Evolutionary conservation across 108 stramenopile species (phyloP), one percentile per base, ranked within the genome.

Genomic region (Skeletonema grethae): DNA sequence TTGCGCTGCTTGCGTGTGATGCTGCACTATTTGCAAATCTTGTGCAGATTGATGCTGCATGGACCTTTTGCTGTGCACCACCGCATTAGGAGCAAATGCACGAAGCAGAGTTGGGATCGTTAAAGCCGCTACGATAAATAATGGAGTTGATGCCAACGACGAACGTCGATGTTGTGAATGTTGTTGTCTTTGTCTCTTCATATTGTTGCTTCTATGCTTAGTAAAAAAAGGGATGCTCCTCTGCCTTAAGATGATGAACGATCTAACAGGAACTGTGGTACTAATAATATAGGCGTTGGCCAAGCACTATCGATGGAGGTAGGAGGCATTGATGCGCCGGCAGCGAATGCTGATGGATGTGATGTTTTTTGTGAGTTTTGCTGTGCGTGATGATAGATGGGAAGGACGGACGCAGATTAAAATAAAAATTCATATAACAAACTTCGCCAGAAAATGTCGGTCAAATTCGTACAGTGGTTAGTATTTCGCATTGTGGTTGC

Each of bases 401-500:
- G 13, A 3, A n/a, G 9, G 32, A 34, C 32, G 4, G 32, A 34
- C 32, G 32, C 32, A 28, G 1, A 28, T 28, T 28, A 28, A 5
- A 34, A 34, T 7, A 34, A 4, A 31, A 16, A 8, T 3, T 69
- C 60, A 69, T 62, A 68, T 18, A 31, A 0, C 16, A 29, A 58
- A 25, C 0, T 62, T 1, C 2, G 61, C 0, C 61, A 0, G 0
- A 0, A 24, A 30, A 0, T 75, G 28, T 48, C 34, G 66, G 67
- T 70, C 63, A 66, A 18, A 64, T 59, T 83, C 82, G 82, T 83
- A 83, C 82, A 83, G 82, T 83, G 82, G 78, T 79, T 75, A 77
- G 72, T 82, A 82, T 77, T 35, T 61, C 65, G 35, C 65, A 78
- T 82, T 82, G 77, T 82, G 82, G 82, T 82, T 82, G 67, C 39